phyloP scores from a whole-genome alignment of 805 yeast species.

The Candida incommunis region DNA sequence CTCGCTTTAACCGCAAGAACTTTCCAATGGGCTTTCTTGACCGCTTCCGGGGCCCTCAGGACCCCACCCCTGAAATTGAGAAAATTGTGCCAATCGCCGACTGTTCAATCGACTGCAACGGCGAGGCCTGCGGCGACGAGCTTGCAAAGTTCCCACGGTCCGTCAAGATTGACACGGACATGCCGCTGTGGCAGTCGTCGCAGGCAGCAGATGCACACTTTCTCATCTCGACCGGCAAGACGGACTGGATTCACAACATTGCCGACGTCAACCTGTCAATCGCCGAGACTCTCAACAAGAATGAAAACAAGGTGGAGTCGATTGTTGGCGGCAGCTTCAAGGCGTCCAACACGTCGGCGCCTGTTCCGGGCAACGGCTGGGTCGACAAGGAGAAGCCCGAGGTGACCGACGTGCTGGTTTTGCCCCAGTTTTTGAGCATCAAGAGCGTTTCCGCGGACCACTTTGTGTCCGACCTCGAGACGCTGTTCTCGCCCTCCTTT shows the following conservation, averaged over 20 bases:
- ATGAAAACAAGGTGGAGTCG: slow-evolving; percentile 4
- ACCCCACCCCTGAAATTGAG: slow-evolving; percentile 20
- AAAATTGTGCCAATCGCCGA: slow-evolving; percentile 30
- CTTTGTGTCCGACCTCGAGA: slow-evolving; percentile 12
- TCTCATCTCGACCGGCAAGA: slow-evolving; percentile 68
- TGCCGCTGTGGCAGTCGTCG: slow-evolving; percentile 56
- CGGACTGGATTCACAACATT: slow-evolving; percentile 78
- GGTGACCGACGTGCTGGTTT: slow-evolving; percentile 8
- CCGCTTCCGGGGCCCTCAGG: not conserved
- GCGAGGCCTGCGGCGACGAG: slow-evolving; percentile 34
- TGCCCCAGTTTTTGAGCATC: slow-evolving; percentile 22
- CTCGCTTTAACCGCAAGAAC: too few species aligned
- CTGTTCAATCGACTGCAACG: slow-evolving; percentile 38
- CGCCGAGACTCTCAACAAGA: slow-evolving; percentile 26
- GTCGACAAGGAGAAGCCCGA: slow-evolving; percentile 15
- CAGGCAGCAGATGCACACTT: slow-evolving; percentile 57
- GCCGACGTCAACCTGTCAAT: slow-evolving; percentile 33
- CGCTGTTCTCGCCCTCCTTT: slow-evolving; percentile 8
- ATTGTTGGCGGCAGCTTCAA: slow-evolving; percentile 13
- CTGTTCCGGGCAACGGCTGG: not conserved
- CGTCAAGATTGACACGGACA: slow-evolving; percentile 29
- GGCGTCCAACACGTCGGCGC: slow-evolving; percentile 6
- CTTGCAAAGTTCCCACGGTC: slow-evolving; percentile 30
- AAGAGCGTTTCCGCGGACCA: slow-evolving; percentile 11
- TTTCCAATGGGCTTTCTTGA: not conserved